These are phyloP conservation scores for Clitoria ternatea DNA, from an alignment of 306 rosid genomes.

Conservation along the genomic window DNA sequence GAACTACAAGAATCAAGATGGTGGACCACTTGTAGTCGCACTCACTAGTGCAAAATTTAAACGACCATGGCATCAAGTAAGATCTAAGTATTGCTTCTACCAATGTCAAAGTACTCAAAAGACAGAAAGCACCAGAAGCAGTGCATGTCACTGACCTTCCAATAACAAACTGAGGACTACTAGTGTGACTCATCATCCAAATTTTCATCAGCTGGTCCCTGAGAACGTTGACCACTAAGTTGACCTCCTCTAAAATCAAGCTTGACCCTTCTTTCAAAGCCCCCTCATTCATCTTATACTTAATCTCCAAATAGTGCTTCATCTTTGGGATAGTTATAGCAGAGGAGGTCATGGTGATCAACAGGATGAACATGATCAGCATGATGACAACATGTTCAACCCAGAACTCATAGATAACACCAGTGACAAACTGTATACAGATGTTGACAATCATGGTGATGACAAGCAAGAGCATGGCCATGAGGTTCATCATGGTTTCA, in stretches of 20 bases:
- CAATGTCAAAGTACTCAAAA: slow-evolving; percentile 54
- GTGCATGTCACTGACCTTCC: slow-evolving; percentile 84
- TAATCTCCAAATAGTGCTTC: slow-evolving; percentile 51
- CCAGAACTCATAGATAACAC: slow-evolving; percentile 76
- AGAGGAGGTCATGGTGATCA: slow-evolving; percentile 47
- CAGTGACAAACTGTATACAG: slow-evolving; percentile 74
- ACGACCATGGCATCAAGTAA: slow-evolving; percentile 50
- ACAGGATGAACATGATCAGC: slow-evolving; percentile 68
- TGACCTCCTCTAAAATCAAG: neutral
- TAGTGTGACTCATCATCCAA: slow-evolving; percentile 90
- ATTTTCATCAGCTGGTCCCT: slow-evolving; percentile 43
- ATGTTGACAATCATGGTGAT: slow-evolving; percentile 68
- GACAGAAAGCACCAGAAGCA: slow-evolving; percentile 82
- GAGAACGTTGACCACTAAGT: slow-evolving; percentile 18
- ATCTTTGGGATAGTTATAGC: slow-evolving; percentile 55
- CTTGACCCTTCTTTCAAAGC: slow-evolving; percentile 36
- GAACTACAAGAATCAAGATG: slow-evolving; percentile 54
- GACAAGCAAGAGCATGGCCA: slow-evolving; percentile 75
- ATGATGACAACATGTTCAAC: slow-evolving; percentile 50
- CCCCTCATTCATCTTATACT: slow-evolving; percentile 38
- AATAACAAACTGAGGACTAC: slow-evolving; percentile 81
- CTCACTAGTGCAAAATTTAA: slow-evolving; percentile 58
- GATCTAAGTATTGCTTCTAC: slow-evolving; percentile 59
- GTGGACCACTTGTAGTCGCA: slow-evolving; percentile 81
- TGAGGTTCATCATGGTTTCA: slow-evolving; percentile 57